Evolutionary conservation across 441 rosid species (phyloP).

Genomic region (Populus hybrid): DNA sequence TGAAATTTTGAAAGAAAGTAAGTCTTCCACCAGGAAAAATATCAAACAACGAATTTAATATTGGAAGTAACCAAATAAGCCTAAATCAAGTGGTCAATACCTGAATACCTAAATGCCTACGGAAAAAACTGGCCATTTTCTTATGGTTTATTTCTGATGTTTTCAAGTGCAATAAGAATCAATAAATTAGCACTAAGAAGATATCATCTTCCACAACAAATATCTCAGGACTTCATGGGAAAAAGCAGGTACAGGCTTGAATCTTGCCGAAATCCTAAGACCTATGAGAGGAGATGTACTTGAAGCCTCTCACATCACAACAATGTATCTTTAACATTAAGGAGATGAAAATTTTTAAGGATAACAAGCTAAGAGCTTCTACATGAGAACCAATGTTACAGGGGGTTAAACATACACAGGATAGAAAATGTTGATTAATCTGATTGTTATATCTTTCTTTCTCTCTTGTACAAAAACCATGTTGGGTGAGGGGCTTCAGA

Average conservation of each 20-base stretch:
- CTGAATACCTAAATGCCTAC: constrained; percentile 8
- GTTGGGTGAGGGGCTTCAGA: background rate
- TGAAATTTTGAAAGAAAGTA: constrained; percentile 32
- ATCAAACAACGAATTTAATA: constrained; percentile 5
- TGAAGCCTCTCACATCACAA: background rate
- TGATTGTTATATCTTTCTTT: background rate
- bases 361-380: constrained; percentile 10
- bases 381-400: background rate
- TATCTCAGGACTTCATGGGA: background rate
- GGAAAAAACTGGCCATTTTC: background rate
- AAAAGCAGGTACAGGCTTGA: background rate
- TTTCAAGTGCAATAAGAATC: constrained; percentile 11
- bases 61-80: constrained; percentile 6
- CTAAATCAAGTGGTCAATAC: background rate
- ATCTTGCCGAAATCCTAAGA: constrained; percentile 8
- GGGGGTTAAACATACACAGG: background rate
- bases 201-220: background rate
- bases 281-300: background rate
- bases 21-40: constrained; percentile 22
- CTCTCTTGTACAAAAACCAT: constrained; percentile 1
- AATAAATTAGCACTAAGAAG: constrained; percentile 5
- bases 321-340: background rate
- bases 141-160: background rate
- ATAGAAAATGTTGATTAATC: background rate
- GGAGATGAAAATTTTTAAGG: constrained; percentile 1